Conservation (phyloP, 2,329 filamentous ascomycete genomes). For the Chaetoscypha palmicola region DNA sequence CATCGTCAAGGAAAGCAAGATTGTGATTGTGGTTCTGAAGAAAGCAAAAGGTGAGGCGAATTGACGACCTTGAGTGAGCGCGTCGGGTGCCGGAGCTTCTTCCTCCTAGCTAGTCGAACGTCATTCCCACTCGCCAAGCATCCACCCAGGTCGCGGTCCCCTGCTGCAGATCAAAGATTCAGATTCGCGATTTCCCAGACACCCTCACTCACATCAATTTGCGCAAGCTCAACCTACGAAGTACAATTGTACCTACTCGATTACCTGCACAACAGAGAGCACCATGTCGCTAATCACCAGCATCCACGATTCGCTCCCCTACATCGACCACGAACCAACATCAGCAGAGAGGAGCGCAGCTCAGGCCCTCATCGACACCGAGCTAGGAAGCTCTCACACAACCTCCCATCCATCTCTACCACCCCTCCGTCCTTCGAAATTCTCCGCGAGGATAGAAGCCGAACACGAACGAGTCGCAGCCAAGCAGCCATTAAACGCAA, state of each 20-base stretch:
- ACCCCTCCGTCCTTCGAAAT: constrained; percentile 46
- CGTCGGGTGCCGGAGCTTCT: too few relatives aligned
- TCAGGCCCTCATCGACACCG: constrained; percentile 60
- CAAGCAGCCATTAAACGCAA: constrained; percentile 52
- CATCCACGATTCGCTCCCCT: constrained; percentile 27
- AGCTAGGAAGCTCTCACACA: constrained; percentile 40
- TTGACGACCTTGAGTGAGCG: too few relatives aligned
- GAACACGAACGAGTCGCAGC: constrained; percentile 63
- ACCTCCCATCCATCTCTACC: constrained; percentile 47
- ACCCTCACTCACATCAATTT: constrained; percentile 6
- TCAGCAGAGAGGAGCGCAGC: constrained; percentile 57
- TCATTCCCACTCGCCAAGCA: too few relatives aligned
- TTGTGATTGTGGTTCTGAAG: too few relatives aligned
- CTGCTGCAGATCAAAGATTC: too few relatives aligned
- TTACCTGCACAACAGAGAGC: too few relatives aligned
- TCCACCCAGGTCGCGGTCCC: too few relatives aligned
- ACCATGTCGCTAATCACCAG: constrained; percentile 27
- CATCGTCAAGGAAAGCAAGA: too few relatives aligned
- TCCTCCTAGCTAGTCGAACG: too few relatives aligned
- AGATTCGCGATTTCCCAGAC: too few relatives aligned
- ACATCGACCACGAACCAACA: constrained; percentile 72
- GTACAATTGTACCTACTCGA: too few relatives aligned
- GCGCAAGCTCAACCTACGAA: constrained; percentile 1
- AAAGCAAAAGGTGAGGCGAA: too few relatives aligned
- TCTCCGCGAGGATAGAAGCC: constrained; percentile 58